Percentiles rank a stretch among this genome's conserved stretches.
Conservation (phyloP, 345 rosid species). For the Clarkia xantiana region DNA sequence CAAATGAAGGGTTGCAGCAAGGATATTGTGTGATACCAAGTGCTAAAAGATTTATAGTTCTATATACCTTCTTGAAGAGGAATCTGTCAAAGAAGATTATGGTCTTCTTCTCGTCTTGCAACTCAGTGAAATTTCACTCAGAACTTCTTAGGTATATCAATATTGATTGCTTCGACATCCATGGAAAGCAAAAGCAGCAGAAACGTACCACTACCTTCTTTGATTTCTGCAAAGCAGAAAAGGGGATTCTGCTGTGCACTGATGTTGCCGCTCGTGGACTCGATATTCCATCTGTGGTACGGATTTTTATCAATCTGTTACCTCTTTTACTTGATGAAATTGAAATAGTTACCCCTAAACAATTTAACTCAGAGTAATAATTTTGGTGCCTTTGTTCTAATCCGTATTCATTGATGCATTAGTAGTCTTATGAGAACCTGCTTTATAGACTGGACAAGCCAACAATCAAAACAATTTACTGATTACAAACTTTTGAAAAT, state of each 20-base stretch:
- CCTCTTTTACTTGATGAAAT: too few species aligned
- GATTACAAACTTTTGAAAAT: too few species aligned
- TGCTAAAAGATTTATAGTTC: constrained; percentile 70
- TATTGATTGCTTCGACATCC: constrained; percentile 70
- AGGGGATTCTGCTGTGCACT: constrained; percentile 91
- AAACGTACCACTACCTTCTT: constrained; percentile 83
- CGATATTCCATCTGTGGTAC: constrained; percentile 93
- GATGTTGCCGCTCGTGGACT: constrained; percentile 99
- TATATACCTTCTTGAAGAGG: constrained; percentile 85
- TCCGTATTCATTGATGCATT: too few species aligned
- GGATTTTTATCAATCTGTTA: not conserved
- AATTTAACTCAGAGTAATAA: too few species aligned
- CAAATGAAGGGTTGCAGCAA: constrained; percentile 92
- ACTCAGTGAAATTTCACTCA: constrained; percentile 77
- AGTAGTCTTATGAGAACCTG: too few species aligned
- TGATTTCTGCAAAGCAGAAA: constrained; percentile 80
- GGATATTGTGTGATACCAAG: constrained; percentile 85
- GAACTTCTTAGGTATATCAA: constrained; percentile 73
- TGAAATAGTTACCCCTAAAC: too few species aligned
- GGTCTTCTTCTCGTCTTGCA: constrained; percentile 99
- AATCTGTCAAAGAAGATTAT: constrained; percentile 78
- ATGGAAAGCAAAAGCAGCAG: constrained; percentile 93
- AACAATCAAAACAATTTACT: constrained; percentile 1
- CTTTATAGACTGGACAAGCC: too few species aligned
- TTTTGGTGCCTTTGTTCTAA: too few species aligned